Percentiles rank a stretch among this genome's conserved stretches.
Conservation (phyloP, 768 basidiomycete species). For the Lentinula detonsa region DNA sequence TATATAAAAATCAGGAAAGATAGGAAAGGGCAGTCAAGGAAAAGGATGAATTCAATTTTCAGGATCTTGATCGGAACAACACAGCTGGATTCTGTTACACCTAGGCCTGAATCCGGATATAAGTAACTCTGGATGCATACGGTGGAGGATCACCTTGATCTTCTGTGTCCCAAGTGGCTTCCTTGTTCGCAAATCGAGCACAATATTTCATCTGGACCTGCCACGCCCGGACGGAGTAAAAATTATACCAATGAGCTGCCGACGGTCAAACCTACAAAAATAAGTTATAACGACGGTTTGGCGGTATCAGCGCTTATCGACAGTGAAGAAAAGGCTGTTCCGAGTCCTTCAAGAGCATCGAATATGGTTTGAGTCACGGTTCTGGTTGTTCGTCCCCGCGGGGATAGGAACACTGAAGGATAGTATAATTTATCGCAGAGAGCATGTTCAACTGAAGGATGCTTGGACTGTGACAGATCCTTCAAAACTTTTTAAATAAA, state of each 20-base stretch:
- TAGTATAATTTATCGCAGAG: background rate
- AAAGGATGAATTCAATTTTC: background rate
- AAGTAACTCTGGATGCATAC: background rate
- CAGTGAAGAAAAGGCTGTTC: no score
- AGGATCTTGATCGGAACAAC: background rate
- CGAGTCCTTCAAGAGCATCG: background rate
- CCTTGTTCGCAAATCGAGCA: background rate
- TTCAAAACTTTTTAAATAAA: background rate
- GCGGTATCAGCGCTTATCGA: no score
- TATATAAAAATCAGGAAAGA: background rate
- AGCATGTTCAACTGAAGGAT: no score
- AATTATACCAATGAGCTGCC: background rate
- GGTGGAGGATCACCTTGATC: background rate
- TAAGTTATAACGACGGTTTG: no score
- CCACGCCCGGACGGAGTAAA: background rate
- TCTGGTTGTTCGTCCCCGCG: slow-evolving; percentile 6
- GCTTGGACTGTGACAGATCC: background rate
- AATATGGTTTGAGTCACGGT: background rate
- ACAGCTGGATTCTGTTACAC: background rate
- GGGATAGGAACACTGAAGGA: background rate
- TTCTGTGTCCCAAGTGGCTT: background rate
- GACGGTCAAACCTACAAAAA: no score
- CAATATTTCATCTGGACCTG: background rate
- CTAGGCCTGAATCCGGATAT: background rate
- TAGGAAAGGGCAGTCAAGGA: background rate